phyloP scores from a whole-genome alignment of 805 yeast species.

The Myxozyma neglecta region DNA sequence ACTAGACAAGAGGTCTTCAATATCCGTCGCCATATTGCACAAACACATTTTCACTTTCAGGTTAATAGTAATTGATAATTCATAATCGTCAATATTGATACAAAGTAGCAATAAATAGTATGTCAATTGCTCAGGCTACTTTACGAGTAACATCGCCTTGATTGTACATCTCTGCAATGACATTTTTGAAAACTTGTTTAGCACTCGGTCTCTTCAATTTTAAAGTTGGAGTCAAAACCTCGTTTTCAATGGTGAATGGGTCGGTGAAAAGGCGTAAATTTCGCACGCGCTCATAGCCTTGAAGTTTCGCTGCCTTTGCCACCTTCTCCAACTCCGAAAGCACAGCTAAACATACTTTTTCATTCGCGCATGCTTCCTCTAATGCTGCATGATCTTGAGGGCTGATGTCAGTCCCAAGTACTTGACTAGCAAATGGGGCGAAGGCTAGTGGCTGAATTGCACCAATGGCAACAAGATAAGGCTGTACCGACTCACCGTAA shows the following conservation, averaged over 20 bases:
- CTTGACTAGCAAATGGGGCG: slow-evolving; percentile 37
- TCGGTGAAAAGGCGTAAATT: slow-evolving; percentile 55
- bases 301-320: slow-evolving; percentile 44
- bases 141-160: slow-evolving; percentile 43
- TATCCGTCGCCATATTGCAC: no score
- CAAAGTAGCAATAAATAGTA: no score
- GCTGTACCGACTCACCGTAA: slow-evolving; percentile 62
- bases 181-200: slow-evolving; percentile 45
- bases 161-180: slow-evolving; percentile 47
- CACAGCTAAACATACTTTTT: slow-evolving; percentile 43
- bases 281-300: slow-evolving; percentile 65
- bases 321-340: slow-evolving; percentile 44
- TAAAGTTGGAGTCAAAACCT: slow-evolving; percentile 66
- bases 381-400: slow-evolving; percentile 38
- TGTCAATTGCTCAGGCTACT: neutral
- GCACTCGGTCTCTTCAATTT: slow-evolving; percentile 56
- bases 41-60: neutral
- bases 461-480: slow-evolving; percentile 58
- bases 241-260: slow-evolving; percentile 62
- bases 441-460: slow-evolving; percentile 58
- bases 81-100: no score
- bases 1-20: no score
- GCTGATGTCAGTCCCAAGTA: slow-evolving; percentile 38
- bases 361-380: slow-evolving; percentile 38
- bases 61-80: neutral